Evolutionary conservation across 208 protist species (phyloP), one percentile per base, ranked within the genome.

Genomic region (Leishmania gerbilli): DNA sequence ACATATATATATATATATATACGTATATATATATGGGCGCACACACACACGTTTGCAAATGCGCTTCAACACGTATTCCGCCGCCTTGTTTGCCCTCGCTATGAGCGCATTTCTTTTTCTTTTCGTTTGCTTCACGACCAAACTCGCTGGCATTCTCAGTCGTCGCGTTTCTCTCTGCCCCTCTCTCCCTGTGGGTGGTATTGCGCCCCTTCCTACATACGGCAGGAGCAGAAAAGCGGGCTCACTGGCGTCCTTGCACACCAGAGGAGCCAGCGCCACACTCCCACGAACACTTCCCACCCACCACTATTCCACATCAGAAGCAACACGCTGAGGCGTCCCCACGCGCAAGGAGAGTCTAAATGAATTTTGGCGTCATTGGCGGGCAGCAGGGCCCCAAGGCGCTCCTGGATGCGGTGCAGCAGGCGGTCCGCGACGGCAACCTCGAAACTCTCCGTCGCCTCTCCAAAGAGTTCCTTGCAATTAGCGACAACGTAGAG

Each of bases 361-460:
- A 79, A 34, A 87, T 87, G 76, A 80, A 85, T 51, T 67, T 87
- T 21, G 88, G 87, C 34, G 87, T 92, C 45, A 90, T 98, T 81
- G 93, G 95, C 19, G 95, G 93, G 31, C 91, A 90, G 19, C 95
- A 97, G 77, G 91, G 95, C 19, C 89, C 95, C 37, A 97, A 97
- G 79, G 90, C 84, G 49, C 89, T 98, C 45, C 88, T 98, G 31
- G 95, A 98, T 76, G 88, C 93, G 21, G 92, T 97, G 45, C 89
- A 90, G 40, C 45, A 86, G 7, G 95, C 94, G 15, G 91, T 96
- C 13, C 72, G 87, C 27, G 75, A 84, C 47, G 89, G 93, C 68
- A 89, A 95, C 85, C 31, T 98, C 40, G 92, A 97, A 74, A 89
- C 87, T 11, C 84, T 98, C 15, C 80, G 75, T 62, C 89, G 90